A percentile compares a stretch with the other conserved stretches of the same genome.
Conservation (phyloP, 768 basidiomycete species). For the Termitomyces sp. region DNA sequence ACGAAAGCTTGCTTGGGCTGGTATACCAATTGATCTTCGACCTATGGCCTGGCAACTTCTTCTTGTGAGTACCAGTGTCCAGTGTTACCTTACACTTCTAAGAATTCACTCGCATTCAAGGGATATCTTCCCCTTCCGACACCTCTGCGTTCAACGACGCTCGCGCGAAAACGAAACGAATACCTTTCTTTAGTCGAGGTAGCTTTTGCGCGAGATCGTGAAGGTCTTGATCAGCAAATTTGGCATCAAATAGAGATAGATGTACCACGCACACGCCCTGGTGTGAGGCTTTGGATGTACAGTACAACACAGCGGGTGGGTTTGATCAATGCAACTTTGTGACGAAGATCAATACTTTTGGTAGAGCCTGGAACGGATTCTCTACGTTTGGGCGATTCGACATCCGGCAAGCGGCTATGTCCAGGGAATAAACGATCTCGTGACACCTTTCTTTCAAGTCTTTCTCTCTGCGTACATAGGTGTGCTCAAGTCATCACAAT, state of each 20-base stretch:
- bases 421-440: slow-evolving; percentile 98
- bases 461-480: slow-evolving; percentile 95
- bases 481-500: slow-evolving; percentile 29
- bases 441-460: slow-evolving; percentile 96
- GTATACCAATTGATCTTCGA: slow-evolving; percentile 83
- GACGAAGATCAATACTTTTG: slow-evolving; percentile 19
- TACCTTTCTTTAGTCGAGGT: slow-evolving; percentile 87
- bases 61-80: slow-evolving; percentile 54
- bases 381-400: slow-evolving; percentile 99
- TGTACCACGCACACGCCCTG: slow-evolving; percentile 92
- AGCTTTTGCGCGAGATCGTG: slow-evolving; percentile 83
- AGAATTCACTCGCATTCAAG: slow-evolving; percentile 37
- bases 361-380: slow-evolving; percentile 89
- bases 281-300: slow-evolving; percentile 89
- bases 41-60: slow-evolving; percentile 94
- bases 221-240: slow-evolving; percentile 91
- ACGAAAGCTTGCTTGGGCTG: slow-evolving; percentile 92
- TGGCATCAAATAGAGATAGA: slow-evolving; percentile 99
- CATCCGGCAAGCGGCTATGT: slow-evolving; percentile 99
- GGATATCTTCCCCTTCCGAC: slow-evolving; percentile 90
- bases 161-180: slow-evolving; percentile 90
- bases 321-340: neutral
- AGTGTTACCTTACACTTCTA: slow-evolving; percentile 2
- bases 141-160: slow-evolving; percentile 68
- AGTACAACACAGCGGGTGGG: slow-evolving; percentile 84